These are phyloP conservation scores for Phytopythium boreale DNA, from an alignment of 352 stramenopile genomes.

Conservation along the genomic window DNA sequence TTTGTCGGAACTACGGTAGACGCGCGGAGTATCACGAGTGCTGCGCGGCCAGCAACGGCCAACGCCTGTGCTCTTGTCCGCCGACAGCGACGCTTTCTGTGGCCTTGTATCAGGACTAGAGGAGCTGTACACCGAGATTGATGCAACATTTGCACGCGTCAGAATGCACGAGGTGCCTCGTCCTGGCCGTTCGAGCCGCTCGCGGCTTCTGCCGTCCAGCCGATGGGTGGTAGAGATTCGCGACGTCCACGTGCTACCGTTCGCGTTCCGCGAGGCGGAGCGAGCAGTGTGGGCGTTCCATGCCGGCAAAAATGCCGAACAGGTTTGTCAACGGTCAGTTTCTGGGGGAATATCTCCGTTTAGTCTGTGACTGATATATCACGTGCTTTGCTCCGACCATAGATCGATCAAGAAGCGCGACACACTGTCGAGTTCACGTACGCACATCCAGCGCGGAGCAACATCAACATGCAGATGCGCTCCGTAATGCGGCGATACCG, in stretches of 20 bases:
- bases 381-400: neutral
- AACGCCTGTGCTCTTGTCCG: neutral
- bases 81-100: neutral
- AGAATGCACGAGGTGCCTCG: neutral
- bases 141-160: neutral
- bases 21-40: neutral
- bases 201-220: neutral
- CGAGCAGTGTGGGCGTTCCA: neutral
- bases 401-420: neutral
- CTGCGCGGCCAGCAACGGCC: neutral
- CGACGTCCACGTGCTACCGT: neutral
- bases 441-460: conserved; percentile 8
- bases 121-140: neutral
- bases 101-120: neutral
- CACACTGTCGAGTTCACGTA: neutral
- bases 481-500: neutral
- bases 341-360: neutral
- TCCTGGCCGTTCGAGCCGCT: neutral
- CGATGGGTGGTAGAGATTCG: neutral
- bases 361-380: neutral
- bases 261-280: neutral
- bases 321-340: too few relatives aligned
- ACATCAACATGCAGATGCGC: neutral
- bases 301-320: neutral
- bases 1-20: too few relatives aligned